Conservation (phyloP, 768 basidiomycete species). For the Leccinum variicolor region DNA sequence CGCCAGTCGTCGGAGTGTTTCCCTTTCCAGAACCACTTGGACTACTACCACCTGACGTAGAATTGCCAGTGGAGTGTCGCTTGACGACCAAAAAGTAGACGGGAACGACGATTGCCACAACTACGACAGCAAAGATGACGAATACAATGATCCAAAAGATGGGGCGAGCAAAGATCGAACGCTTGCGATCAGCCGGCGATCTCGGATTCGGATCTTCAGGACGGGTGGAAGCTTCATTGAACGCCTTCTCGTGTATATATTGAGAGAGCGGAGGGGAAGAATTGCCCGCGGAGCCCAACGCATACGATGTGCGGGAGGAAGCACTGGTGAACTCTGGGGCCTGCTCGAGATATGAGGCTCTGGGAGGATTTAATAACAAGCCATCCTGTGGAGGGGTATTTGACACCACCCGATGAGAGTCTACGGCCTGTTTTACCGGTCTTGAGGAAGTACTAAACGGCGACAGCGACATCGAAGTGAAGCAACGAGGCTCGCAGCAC, state of each 20-base stretch:
- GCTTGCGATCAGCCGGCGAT: conserved; percentile 9
- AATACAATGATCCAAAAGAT: conserved; percentile 29
- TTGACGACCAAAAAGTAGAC: conserved; percentile 34
- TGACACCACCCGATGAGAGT: conserved; percentile 4
- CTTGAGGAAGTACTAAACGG: conserved; percentile 14
- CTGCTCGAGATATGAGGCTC: conserved; percentile 27
- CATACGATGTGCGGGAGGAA: conserved; percentile 24
- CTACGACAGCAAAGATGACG: conserved; percentile 27
- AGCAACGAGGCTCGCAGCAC: not conserved
- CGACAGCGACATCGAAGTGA: conserved; percentile 2
- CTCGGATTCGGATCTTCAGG: not conserved
- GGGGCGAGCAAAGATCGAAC: conserved; percentile 17
- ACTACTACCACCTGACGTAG: not conserved
- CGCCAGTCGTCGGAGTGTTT: conserved; percentile 40
- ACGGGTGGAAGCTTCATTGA: conserved; percentile 6
- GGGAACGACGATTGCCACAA: conserved; percentile 41
- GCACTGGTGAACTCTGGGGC: conserved; percentile 12
- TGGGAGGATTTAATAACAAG: conserved; percentile 14
- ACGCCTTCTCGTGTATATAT: conserved; percentile 8
- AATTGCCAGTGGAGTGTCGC: conserved; percentile 7
- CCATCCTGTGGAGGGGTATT: conserved; percentile 9
- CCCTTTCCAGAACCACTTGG: conserved; percentile 8
- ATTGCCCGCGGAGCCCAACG: conserved; percentile 19
- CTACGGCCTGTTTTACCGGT: conserved; percentile 16
- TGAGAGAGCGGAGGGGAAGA: conserved; percentile 23